Conservation (phyloP, 768 basidiomycete species). For the Cyclocybe aegerita region DNA sequence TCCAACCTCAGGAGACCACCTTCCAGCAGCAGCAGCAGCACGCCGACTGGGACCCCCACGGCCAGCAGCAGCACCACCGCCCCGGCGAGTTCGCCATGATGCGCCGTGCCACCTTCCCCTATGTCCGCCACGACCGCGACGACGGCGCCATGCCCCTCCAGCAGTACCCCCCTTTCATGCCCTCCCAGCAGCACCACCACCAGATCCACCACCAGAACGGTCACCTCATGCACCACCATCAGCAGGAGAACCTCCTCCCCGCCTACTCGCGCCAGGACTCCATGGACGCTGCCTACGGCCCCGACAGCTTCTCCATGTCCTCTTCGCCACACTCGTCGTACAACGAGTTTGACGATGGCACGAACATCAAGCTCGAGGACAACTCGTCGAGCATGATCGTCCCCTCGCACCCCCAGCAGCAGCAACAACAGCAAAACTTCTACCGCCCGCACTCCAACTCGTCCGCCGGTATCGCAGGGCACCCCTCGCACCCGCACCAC, state of each 20-base stretch:
- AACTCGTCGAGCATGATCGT: constrained; percentile 36
- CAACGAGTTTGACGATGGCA: constrained; percentile 46
- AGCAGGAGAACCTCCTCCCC: constrained; percentile 29
- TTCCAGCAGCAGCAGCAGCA: constrained; percentile 34
- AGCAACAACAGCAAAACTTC: constrained; percentile 21
- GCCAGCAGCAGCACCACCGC: constrained; percentile 32
- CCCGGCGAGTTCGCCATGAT: constrained; percentile 46
- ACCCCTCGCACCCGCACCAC: constrained; percentile 4
- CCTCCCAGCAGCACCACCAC: constrained; percentile 40
- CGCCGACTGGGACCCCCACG: too few relatives aligned
- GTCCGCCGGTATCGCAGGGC: constrained; percentile 3
- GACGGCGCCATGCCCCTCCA: constrained; percentile 36
- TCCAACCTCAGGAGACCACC: constrained; percentile 27
- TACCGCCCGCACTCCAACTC: constrained; percentile 38
- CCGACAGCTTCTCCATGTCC: constrained; percentile 34
- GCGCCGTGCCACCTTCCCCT: constrained; percentile 76
- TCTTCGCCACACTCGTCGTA: constrained; percentile 43
- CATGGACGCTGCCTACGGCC: constrained; percentile 26
- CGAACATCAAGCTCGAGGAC: constrained; percentile 69
- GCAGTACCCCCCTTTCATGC: constrained; percentile 41
- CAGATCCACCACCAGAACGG: constrained; percentile 22
- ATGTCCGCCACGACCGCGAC: constrained; percentile 70
- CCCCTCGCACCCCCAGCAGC: constrained; percentile 66
- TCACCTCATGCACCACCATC: constrained; percentile 24
- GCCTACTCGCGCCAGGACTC: constrained; percentile 22